Evolutionary conservation across 306 rosid genomes (phyloP).

Genomic region (Datisca glomerata): DNA sequence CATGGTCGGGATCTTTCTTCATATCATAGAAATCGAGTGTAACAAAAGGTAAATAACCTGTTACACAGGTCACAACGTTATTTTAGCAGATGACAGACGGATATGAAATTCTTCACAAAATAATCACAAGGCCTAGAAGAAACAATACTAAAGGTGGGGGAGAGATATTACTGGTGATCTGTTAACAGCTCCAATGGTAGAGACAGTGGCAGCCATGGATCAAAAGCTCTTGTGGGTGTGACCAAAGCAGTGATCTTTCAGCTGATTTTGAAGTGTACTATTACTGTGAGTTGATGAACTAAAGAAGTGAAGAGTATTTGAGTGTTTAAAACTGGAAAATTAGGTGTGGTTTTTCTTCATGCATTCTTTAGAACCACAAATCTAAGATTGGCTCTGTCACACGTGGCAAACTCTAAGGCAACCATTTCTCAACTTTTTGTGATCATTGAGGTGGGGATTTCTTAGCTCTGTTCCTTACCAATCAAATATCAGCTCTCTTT

Average conservation of each 20-base stretch:
- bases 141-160: slow-evolving; percentile 8
- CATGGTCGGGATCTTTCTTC: too few relatives aligned
- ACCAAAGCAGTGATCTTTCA: slow-evolving; percentile 2
- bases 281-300: background rate
- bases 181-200: slow-evolving; percentile 42
- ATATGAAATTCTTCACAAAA: slow-evolving; percentile 1
- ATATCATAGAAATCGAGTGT: too few relatives aligned
- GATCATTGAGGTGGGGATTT: slow-evolving; percentile 10
- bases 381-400: slow-evolving; percentile 3
- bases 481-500: too few relatives aligned
- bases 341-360: too few relatives aligned
- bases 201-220: slow-evolving; percentile 49
- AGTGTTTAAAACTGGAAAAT: background rate
- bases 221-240: slow-evolving; percentile 1
- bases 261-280: slow-evolving; percentile 1
- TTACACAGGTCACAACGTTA: too few relatives aligned
- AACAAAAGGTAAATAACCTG: too few relatives aligned
- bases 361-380: slow-evolving; percentile 2
- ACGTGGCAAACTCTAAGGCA: slow-evolving; percentile 9
- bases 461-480: too few relatives aligned
- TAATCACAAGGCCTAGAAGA: background rate
- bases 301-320: background rate
- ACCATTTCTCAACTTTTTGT: slow-evolving; percentile 2
- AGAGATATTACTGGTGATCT: slow-evolving; percentile 32
- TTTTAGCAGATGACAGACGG: background rate